Evolutionary conservation across 345 rosid species (phyloP).

Genomic region (Bruguiera parviflora): DNA sequence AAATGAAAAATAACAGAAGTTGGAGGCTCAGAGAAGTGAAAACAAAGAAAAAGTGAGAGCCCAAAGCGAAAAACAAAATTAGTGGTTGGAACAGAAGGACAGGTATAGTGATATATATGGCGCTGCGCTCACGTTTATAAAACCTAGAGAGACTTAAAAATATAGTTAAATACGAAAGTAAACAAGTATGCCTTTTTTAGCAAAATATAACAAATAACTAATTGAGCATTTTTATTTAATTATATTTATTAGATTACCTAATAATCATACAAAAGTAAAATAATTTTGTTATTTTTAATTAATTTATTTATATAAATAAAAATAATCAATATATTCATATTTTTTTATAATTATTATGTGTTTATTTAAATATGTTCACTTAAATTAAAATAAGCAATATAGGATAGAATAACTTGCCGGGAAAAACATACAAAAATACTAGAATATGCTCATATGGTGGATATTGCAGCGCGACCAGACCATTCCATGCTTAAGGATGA

Average conservation of each 20-base stretch:
- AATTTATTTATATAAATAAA: not conserved
- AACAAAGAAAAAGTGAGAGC: slow-evolving; percentile 9
- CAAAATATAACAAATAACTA: too few species aligned
- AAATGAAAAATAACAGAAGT: not conserved
- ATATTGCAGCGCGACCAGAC: slow-evolving; percentile 52
- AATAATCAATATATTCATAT: not conserved
- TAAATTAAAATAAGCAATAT: not conserved
- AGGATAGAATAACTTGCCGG: slow-evolving; percentile 1
- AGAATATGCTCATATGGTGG: slow-evolving; percentile 54
- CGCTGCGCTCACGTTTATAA: slow-evolving; percentile 27
- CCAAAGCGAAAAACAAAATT: not conserved
- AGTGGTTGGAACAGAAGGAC: slow-evolving; percentile 36
- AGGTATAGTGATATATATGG: slow-evolving; percentile 35
- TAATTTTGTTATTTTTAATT: not conserved
- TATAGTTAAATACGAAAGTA: too few species aligned
- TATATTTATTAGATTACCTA: too few species aligned
- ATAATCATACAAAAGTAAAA: not conserved
- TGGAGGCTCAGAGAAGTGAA: slow-evolving; percentile 2
- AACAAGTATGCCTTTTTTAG: too few species aligned
- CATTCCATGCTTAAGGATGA: slow-evolving; percentile 45
- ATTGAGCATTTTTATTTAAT: too few species aligned
- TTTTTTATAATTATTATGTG: not conserved
- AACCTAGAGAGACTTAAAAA: slow-evolving; percentile 2
- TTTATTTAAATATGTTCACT: not conserved
- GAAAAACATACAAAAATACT: slow-evolving; percentile 10